Percentiles rank a stretch among this genome's conserved stretches.
Conservation (phyloP, 208 protist genomes). For the Leptomonas seymouri region DNA sequence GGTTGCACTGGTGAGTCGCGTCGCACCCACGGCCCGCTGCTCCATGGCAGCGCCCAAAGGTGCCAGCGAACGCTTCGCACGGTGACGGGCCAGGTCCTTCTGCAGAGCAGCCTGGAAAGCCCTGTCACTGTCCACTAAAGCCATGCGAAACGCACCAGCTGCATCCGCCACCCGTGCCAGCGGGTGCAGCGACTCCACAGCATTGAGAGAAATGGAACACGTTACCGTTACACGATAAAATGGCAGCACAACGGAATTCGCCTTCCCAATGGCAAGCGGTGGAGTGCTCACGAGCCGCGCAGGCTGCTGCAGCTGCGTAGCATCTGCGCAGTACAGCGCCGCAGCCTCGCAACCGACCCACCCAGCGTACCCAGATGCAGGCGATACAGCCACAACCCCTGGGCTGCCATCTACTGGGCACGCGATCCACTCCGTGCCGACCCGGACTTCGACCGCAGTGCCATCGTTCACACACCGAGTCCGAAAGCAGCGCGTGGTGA, state of each 20-base stretch:
- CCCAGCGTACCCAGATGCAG: slow-evolving; percentile 34
- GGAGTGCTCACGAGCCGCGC: neutral
- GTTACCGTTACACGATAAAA: slow-evolving; percentile 19
- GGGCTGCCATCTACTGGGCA: slow-evolving; percentile 51
- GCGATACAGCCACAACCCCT: slow-evolving; percentile 28
- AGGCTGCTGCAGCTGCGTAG: slow-evolving; percentile 5
- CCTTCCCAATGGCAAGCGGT: too few species aligned
- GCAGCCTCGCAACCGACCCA: slow-evolving; percentile 46
- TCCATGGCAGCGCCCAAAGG: slow-evolving; percentile 10
- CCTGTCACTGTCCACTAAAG: slow-evolving; percentile 6
- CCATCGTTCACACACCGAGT: slow-evolving; percentile 29
- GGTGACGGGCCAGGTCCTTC: slow-evolving; percentile 9
- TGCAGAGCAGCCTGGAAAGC: slow-evolving; percentile 10
- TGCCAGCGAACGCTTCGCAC: neutral
- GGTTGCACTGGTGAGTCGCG: slow-evolving; percentile 8
- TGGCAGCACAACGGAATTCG: neutral
- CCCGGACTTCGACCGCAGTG: slow-evolving; percentile 32
- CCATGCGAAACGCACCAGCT: slow-evolving; percentile 6
- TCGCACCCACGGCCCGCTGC: slow-evolving; percentile 9
- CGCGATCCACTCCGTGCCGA: slow-evolving; percentile 44
- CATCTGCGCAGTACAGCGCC: slow-evolving; percentile 36
- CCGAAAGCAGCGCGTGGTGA: slow-evolving; percentile 28
- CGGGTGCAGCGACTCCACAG: neutral
- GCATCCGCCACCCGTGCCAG: neutral
- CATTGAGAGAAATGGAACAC: neutral